These are phyloP conservation scores for Paecilomyces niveus DNA, from an alignment of 2,329 filamentous ascomycete species.

Conservation along the genomic window DNA sequence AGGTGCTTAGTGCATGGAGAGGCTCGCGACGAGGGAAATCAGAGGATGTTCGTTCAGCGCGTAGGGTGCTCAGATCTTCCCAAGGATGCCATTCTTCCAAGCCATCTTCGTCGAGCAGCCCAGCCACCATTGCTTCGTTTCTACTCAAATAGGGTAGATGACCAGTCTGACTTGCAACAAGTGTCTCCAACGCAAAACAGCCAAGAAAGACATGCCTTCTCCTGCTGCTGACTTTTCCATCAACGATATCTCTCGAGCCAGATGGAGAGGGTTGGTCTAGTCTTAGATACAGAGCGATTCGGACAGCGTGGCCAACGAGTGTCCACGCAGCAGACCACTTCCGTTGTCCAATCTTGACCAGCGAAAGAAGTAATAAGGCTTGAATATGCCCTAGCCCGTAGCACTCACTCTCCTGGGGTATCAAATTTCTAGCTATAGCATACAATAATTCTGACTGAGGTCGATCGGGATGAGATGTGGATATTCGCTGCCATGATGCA, in stretches of 20 bases:
- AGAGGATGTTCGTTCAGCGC: constrained; percentile 15
- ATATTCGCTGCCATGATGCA: not conserved
- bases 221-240: not conserved
- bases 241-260: not conserved
- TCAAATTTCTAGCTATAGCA: not conserved
- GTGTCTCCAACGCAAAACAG: not conserved
- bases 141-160: not conserved
- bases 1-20: constrained; percentile 44
- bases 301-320: constrained; percentile 4
- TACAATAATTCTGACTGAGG: not conserved
- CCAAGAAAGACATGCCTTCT: constrained; percentile 4
- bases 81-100: constrained; percentile 69
- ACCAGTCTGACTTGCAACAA: constrained; percentile 8
- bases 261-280: constrained; percentile 8
- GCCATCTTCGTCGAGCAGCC: constrained; percentile 55
- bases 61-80: constrained; percentile 43
- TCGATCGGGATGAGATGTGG: not conserved
- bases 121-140: constrained; percentile 41
- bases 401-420: not conserved
- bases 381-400: not conserved
- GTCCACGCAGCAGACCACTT: not conserved
- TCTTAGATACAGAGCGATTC: constrained; percentile 4
- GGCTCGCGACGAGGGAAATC: constrained; percentile 27
- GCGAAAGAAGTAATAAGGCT: not conserved
- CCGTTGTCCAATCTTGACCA: not conserved